These are phyloP conservation scores for Podospora pseudoanserina DNA, from an alignment of 495 filamentous ascomycete species.

Conservation along the genomic window DNA sequence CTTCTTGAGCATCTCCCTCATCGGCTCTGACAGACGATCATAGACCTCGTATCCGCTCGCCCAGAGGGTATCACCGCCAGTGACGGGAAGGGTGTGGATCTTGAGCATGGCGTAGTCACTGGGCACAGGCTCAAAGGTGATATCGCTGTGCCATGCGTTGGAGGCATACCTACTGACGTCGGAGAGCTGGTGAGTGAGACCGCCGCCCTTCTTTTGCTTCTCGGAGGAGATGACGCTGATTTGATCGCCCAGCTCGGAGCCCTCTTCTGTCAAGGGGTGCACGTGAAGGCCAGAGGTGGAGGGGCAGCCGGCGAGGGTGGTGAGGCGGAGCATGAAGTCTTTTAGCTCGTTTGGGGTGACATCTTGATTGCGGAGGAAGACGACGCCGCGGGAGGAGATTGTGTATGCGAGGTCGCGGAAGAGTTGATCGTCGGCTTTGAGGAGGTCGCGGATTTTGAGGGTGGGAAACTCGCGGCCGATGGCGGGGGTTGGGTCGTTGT, in stretches of 20 bases:
- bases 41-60: conserved; percentile 74
- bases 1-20: conserved; percentile 68
- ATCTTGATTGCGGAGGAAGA: conserved; percentile 67
- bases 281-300: conserved; percentile 23
- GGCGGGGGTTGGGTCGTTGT: conserved; percentile 64
- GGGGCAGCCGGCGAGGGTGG: conserved; percentile 50
- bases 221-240: conserved; percentile 45
- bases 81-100: conserved; percentile 64
- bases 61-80: conserved; percentile 77
- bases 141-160: conserved; percentile 42
- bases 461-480: conserved; percentile 70
- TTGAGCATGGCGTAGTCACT: conserved; percentile 72
- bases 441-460: conserved; percentile 60
- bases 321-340: conserved; percentile 36
- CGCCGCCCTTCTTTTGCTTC: conserved; percentile 43
- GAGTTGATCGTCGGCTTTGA: conserved; percentile 17
- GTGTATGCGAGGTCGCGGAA: conserved; percentile 30
- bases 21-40: conserved; percentile 60
- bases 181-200: conserved; percentile 29
- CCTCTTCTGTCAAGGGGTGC: conserved; percentile 26
- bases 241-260: conserved; percentile 39
- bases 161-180: conserved; percentile 47
- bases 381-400: conserved; percentile 68
- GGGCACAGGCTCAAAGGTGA: conserved; percentile 74
- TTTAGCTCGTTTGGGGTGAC: conserved; percentile 41